Conservation (phyloP, 805 yeast species). For the Yarrowia sp. region DNA sequence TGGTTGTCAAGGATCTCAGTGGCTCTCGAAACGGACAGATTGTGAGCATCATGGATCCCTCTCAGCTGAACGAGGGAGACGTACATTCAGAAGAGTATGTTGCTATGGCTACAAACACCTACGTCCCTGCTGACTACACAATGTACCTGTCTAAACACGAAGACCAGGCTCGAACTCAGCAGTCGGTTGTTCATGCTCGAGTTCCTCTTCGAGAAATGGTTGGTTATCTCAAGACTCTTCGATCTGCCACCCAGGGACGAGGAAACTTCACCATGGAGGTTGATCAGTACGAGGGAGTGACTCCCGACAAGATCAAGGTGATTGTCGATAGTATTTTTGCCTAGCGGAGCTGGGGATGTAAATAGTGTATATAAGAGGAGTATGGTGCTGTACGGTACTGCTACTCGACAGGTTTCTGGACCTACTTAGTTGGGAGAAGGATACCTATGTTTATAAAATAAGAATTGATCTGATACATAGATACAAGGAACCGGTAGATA, state of each 20-base stretch:
- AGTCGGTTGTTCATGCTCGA: conserved; percentile 57
- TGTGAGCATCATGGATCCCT: conserved; percentile 65
- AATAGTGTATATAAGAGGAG: not conserved
- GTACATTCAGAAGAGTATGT: conserved; percentile 28
- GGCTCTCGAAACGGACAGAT: conserved; percentile 75
- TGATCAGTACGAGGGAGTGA: conserved; percentile 65
- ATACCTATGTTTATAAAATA: too few relatives aligned
- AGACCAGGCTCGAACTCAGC: conserved; percentile 29
- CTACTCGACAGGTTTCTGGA: too few relatives aligned
- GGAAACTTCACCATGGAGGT: conserved; percentile 79
- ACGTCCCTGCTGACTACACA: conserved; percentile 68
- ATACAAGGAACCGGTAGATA: too few relatives aligned
- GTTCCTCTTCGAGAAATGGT: conserved; percentile 89
- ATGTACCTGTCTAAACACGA: conserved; percentile 36
- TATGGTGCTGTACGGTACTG: too few relatives aligned
- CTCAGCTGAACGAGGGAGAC: conserved; percentile 39
- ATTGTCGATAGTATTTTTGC: conserved; percentile 28
- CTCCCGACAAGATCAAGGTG: conserved; percentile 46
- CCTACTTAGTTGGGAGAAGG: too few relatives aligned
- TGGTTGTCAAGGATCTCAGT: conserved; percentile 78
- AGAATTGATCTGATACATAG: too few relatives aligned
- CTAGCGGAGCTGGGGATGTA: not conserved
- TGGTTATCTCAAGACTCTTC: conserved; percentile 72
- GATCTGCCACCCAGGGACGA: conserved; percentile 87
- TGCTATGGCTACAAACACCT: conserved; percentile 52